Conservation (phyloP, 495 filamentous ascomycete species). For the Talaromyces liani region DNA sequence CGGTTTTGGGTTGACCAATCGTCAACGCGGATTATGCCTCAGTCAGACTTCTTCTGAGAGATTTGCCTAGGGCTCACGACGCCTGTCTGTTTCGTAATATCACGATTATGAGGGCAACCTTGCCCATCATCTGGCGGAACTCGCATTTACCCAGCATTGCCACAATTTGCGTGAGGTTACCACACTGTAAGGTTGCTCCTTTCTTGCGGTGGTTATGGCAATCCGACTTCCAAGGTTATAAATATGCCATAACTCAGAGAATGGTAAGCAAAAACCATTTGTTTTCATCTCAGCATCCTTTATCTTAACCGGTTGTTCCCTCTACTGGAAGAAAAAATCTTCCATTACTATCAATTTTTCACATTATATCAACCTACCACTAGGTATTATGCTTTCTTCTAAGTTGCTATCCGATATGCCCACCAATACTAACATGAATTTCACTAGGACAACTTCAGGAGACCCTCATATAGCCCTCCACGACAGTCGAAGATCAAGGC, state of each 20-base stretch:
- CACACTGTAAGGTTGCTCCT: background rate
- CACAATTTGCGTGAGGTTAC: background rate
- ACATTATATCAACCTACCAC: background rate
- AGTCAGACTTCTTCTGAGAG: background rate
- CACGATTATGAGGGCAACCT: background rate
- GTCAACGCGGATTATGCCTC: background rate
- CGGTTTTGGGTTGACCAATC: background rate
- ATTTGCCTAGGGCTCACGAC: background rate
- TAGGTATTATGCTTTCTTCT: background rate
- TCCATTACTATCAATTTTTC: background rate
- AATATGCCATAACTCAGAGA: background rate
- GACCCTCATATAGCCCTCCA: background rate
- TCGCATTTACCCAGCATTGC: background rate
- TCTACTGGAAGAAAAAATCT: background rate
- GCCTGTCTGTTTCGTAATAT: background rate
- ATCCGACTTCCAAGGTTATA: background rate
- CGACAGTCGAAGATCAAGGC: background rate
- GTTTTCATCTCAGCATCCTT: background rate
- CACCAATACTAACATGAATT: background rate
- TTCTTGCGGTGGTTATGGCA: background rate
- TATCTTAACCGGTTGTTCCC: background rate
- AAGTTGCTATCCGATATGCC: background rate
- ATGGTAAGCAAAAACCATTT: background rate
- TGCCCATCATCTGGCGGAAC: background rate
- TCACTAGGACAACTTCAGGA: background rate